Evolutionary conservation across 139 green algal genomes (phyloP).

Genomic region (Coccomyxa sp.): DNA sequence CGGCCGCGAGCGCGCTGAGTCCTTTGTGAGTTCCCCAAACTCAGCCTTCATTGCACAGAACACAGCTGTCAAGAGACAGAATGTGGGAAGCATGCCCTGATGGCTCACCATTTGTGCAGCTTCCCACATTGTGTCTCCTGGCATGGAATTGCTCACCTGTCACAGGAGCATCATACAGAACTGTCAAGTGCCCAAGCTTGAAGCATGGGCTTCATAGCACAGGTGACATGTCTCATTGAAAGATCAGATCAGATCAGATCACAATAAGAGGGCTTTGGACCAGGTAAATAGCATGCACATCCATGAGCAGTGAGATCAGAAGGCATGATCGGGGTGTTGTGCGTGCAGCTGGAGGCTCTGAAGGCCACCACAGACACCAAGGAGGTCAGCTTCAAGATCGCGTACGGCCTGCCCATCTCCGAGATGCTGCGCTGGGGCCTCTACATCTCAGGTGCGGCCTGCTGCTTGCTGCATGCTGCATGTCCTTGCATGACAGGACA

Average conservation of each 20-base stretch:
- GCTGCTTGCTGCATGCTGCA: neutral
- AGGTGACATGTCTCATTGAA: neutral
- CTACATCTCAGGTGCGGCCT: conserved; percentile 24
- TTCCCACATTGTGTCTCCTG: too few relatives aligned
- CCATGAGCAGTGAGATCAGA: too few relatives aligned
- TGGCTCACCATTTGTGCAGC: too few relatives aligned
- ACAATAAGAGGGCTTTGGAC: too few relatives aligned
- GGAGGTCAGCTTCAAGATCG: conserved; percentile 27
- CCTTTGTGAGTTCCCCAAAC: conserved; percentile 14
- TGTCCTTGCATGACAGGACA: neutral
- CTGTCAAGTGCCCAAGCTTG: neutral
- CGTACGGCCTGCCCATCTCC: conserved; percentile 17
- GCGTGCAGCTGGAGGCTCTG: conserved; percentile 24
- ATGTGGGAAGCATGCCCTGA: too few relatives aligned
- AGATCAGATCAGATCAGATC: too few relatives aligned
- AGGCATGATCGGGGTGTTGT: too few relatives aligned
- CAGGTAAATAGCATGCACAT: too few relatives aligned
- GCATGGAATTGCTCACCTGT: too few relatives aligned
- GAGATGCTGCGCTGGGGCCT: conserved; percentile 36
- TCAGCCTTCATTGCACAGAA: neutral
- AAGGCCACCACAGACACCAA: conserved; percentile 25
- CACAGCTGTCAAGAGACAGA: too few relatives aligned
- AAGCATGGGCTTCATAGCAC: neutral
- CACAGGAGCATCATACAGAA: neutral
- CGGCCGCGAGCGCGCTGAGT: conserved; percentile 23